Evolutionary conservation across 345 rosid genomes (phyloP).

Genomic region (Salix exigua): DNA sequence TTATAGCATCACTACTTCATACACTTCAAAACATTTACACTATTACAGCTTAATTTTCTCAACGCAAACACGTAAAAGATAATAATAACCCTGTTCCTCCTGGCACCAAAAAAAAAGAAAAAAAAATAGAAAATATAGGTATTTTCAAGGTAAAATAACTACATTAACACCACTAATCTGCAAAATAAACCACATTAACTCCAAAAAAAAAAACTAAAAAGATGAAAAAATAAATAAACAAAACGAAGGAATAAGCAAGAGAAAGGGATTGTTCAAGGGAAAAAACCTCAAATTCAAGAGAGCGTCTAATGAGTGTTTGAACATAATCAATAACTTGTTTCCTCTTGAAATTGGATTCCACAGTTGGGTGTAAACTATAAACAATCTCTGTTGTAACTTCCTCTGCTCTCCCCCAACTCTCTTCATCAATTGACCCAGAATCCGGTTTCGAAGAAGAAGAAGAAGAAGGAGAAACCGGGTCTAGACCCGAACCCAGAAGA

Average conservation of each 20-base stretch:
- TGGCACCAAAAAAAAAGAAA: neutral
- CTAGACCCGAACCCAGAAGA: neutral
- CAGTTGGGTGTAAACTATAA: slow-evolving; percentile 26
- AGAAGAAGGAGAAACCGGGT: neutral
- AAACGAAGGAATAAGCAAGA: neutral
- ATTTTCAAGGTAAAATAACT: neutral
- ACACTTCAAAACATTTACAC: neutral
- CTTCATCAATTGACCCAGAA: slow-evolving; percentile 9
- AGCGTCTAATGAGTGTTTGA: slow-evolving; percentile 18
- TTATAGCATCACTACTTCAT: neutral
- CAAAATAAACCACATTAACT: neutral
- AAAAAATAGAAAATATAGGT: neutral
- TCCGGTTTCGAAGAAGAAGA: slow-evolving; percentile 3
- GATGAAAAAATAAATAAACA: neutral
- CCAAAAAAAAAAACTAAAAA: neutral
- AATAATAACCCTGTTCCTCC: neutral
- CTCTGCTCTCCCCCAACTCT: slow-evolving; percentile 26
- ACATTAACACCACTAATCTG: neutral
- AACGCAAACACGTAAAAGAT: neutral
- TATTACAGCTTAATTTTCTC: neutral
- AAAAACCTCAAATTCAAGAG: slow-evolving; percentile 25
- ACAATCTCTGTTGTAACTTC: slow-evolving; percentile 15
- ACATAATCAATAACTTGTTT: slow-evolving; percentile 22
- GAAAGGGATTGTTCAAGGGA: neutral
- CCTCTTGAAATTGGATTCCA: slow-evolving; percentile 13